These are phyloP conservation scores for Arctium minus DNA, from an alignment of 129 eudicot species.

Conservation along the genomic window DNA sequence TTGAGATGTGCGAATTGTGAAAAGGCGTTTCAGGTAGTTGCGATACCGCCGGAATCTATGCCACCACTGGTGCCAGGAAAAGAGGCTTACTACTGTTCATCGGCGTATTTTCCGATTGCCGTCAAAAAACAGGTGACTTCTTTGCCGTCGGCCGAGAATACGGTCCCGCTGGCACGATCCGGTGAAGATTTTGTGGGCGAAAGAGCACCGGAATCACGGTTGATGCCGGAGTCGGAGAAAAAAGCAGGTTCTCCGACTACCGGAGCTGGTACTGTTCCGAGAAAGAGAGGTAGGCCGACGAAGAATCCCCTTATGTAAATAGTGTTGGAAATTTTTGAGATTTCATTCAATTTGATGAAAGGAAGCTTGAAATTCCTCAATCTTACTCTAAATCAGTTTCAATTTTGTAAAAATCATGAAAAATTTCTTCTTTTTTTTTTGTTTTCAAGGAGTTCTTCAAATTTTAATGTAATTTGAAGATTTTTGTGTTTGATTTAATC, in stretches of 20 bases:
- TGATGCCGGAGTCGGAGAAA: neutral
- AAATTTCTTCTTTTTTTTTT: too few relatives aligned
- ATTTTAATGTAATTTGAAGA: too few relatives aligned
- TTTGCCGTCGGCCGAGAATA: neutral
- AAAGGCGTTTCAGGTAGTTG: constrained; percentile 58
- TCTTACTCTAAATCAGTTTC: neutral
- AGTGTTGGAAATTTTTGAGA: neutral
- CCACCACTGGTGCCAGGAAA: constrained; percentile 69
- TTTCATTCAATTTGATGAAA: neutral
- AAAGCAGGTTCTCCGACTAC: neutral
- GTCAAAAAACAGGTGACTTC: constrained; percentile 4
- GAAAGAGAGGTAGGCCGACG: constrained; percentile 64
- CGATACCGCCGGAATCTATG: constrained; percentile 27
- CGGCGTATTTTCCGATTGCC: constrained; percentile 63
- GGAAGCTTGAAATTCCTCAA: neutral
- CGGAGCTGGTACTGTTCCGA: neutral
- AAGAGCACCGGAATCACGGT: neutral
- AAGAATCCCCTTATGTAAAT: constrained; percentile 19
- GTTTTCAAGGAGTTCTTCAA: too few relatives aligned
- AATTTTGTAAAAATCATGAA: too few relatives aligned
- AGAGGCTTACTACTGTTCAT: constrained; percentile 66
- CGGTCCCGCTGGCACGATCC: neutral
- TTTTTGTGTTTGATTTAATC: neutral
- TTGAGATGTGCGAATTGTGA: constrained; percentile 62
- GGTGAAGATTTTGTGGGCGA: constrained; percentile 10